Evolutionary conservation across 371 early-diverging fungal genomes (phyloP).

Genomic region (Basidiobolus meristosporus): DNA sequence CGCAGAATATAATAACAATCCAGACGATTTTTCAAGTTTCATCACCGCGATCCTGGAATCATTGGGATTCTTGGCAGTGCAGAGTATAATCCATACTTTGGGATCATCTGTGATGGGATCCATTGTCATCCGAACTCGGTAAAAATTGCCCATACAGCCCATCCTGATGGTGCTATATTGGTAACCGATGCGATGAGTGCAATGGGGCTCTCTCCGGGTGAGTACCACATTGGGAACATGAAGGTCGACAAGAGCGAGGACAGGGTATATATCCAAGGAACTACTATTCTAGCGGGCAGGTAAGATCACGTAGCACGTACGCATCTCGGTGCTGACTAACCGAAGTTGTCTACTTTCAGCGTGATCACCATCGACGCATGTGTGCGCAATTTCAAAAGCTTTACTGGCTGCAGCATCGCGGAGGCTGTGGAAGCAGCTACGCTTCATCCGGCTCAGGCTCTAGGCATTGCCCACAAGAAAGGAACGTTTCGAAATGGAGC

Average conservation of each 20-base stretch:
- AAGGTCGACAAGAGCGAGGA: slow-evolving; percentile 28
- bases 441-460: slow-evolving; percentile 53
- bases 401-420: slow-evolving; percentile 55
- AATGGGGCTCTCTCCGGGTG: slow-evolving; percentile 52
- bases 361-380: slow-evolving; percentile 53
- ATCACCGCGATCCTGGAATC: slow-evolving; percentile 64
- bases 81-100: slow-evolving; percentile 38
- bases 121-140: slow-evolving; percentile 66
- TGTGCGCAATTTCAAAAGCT: slow-evolving; percentile 57
- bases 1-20: not conserved
- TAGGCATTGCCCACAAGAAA: slow-evolving; percentile 50
- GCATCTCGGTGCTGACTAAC: not conserved
- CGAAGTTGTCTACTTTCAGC: slow-evolving; percentile 14
- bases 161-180: slow-evolving; percentile 46
- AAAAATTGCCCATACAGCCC: slow-evolving; percentile 56
- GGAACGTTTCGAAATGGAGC: slow-evolving; percentile 55
- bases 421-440: slow-evolving; percentile 78
- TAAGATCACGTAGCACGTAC: slow-evolving; percentile 4
- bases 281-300: slow-evolving; percentile 57
- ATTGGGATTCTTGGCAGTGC: slow-evolving; percentile 50
- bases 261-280: slow-evolving; percentile 62
- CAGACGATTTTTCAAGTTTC: slow-evolving; percentile 20
- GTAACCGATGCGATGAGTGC: slow-evolving; percentile 67
- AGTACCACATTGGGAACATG: slow-evolving; percentile 52
- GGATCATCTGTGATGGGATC: slow-evolving; percentile 59